phyloP scores from a whole-genome alignment of 2,329 filamentous ascomycete genomes.

The Volutella citrinella region DNA sequence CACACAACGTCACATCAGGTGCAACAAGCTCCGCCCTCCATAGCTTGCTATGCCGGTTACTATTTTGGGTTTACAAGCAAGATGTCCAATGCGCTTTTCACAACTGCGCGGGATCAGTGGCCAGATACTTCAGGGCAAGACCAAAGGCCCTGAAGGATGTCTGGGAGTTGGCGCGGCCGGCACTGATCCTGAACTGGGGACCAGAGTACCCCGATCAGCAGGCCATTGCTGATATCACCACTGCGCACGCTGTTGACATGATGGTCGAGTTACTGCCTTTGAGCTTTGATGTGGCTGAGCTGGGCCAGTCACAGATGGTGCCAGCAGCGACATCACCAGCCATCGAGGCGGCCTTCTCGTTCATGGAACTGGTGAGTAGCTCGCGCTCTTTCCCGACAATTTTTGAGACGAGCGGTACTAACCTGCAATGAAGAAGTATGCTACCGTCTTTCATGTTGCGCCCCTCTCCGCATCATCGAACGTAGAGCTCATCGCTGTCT shows the following conservation, averaged over 20 bases:
- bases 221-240: neutral
- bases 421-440: no score
- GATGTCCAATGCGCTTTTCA: slow-evolving; percentile 1
- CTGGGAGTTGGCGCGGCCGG: slow-evolving; percentile 1
- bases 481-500: neutral
- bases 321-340: neutral
- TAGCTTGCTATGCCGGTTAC: slow-evolving; percentile 2
- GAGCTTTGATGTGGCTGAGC: neutral
- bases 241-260: slow-evolving; percentile 2
- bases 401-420: no score
- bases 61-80: slow-evolving; percentile 3
- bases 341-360: neutral
- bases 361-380: neutral
- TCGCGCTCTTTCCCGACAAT: neutral
- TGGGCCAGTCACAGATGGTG: neutral
- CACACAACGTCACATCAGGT: neutral
- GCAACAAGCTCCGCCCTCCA: neutral
- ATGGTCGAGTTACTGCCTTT: neutral
- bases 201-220: neutral
- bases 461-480: neutral
- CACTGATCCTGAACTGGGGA: slow-evolving; percentile 3
- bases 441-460: neutral
- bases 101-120: slow-evolving; percentile 1
- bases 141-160: neutral
- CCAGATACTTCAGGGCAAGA: neutral